Conservation (phyloP, 768 basidiomycete genomes). For the Hortiboletus flavorubellus region DNA sequence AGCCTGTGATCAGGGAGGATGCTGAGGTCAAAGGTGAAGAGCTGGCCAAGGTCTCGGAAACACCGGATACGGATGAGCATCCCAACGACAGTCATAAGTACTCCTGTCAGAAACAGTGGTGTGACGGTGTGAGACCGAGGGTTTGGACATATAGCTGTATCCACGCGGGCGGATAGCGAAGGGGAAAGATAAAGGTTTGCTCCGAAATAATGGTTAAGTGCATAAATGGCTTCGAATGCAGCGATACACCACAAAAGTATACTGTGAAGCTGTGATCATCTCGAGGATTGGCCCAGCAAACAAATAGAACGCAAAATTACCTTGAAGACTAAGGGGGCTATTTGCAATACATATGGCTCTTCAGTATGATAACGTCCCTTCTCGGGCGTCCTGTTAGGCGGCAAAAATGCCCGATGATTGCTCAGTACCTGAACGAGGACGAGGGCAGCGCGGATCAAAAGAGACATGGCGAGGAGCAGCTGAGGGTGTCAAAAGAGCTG, state of each 20-base stretch:
- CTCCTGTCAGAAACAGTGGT: conserved; percentile 45
- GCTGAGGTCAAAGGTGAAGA: conserved; percentile 61
- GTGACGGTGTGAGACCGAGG: conserved; percentile 32
- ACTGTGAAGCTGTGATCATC: conserved; percentile 42
- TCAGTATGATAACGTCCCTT: conserved; percentile 54
- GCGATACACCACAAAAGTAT: conserved; percentile 49
- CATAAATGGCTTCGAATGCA: conserved; percentile 46
- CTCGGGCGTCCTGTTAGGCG: conserved; percentile 51
- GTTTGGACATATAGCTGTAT: conserved; percentile 32
- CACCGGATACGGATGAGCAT: conserved; percentile 50
- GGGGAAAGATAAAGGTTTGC: conserved; percentile 29
- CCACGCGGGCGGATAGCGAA: conserved; percentile 32
- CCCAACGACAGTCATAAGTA: conserved; percentile 41
- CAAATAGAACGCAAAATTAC: conserved; percentile 26
- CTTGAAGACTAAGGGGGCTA: conserved; percentile 56
- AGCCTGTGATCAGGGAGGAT: conserved; percentile 50
- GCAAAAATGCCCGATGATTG: conserved; percentile 52
- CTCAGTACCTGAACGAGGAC: conserved; percentile 46
- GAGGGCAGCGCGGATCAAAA: conserved; percentile 42
- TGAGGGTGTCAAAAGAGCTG: not conserved
- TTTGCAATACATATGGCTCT: conserved; percentile 49
- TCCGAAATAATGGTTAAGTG: conserved; percentile 30
- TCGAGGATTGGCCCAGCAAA: not conserved
- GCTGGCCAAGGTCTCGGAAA: conserved; percentile 48
- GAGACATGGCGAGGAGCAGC: conserved; percentile 38